These are phyloP conservation scores for Yarrowia sp. DNA, from an alignment of 805 yeast species.

Conservation along the genomic window DNA sequence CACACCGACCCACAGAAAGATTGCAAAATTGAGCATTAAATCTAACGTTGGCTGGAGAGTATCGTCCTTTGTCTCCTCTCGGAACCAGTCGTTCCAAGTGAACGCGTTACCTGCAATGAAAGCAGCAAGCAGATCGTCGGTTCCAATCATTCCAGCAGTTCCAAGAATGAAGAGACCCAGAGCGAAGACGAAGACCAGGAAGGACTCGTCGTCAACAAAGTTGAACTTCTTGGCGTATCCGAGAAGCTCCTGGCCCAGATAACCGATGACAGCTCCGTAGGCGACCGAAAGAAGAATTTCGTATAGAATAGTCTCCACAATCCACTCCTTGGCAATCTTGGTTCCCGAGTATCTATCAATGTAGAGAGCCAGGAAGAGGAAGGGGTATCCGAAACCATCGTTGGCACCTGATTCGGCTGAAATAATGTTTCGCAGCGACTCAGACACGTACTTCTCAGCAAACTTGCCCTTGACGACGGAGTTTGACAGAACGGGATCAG, in stretches of 20 bases:
- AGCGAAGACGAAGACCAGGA: conserved; percentile 60
- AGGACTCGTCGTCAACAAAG: conserved; percentile 68
- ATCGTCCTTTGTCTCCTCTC: conserved; percentile 64
- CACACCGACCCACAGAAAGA: conserved; percentile 73
- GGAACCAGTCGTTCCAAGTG: conserved; percentile 69
- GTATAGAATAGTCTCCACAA: conserved; percentile 64
- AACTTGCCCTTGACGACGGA: conserved; percentile 77
- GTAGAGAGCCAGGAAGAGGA: conserved; percentile 65
- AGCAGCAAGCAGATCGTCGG: conserved; percentile 74
- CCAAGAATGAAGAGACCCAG: conserved; percentile 65
- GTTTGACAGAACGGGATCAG: conserved; percentile 77
- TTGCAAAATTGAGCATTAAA: conserved; percentile 67
- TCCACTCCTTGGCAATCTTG: conserved; percentile 68
- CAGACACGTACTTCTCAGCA: conserved; percentile 67
- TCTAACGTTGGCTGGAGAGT: conserved; percentile 72
- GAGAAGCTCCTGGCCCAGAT: conserved; percentile 58
- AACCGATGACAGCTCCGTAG: conserved; percentile 63
- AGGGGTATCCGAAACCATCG: conserved; percentile 69
- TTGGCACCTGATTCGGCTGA: conserved; percentile 79
- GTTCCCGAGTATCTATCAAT: conserved; percentile 60
- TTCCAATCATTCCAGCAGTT: conserved; percentile 69
- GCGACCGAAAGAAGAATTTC: conserved; percentile 63
- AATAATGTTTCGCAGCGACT: conserved; percentile 64
- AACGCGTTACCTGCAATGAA: conserved; percentile 77
- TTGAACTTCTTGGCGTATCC: conserved; percentile 59